These are phyloP conservation scores for Zygosaccharomyces kombuchaensis DNA, from an alignment of 805 yeast genomes.

Conservation along the genomic window DNA sequence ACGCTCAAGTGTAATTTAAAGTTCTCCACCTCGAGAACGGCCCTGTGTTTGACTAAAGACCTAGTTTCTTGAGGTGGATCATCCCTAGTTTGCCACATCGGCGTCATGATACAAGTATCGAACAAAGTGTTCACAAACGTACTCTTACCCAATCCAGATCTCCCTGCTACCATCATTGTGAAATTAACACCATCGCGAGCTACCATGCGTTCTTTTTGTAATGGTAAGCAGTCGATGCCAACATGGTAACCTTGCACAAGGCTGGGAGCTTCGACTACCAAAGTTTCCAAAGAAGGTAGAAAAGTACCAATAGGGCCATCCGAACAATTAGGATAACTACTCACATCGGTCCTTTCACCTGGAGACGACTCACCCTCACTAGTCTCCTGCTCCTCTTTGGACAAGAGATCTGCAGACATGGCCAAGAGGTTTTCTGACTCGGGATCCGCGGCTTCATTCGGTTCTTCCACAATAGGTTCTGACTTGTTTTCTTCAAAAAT, in stretches of 20 bases:
- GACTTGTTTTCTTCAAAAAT: not conserved
- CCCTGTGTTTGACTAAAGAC: slow-evolving; percentile 36
- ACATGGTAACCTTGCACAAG: slow-evolving; percentile 9
- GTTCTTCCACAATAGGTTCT: not conserved
- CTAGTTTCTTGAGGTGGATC: slow-evolving; percentile 30
- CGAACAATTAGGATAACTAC: not conserved
- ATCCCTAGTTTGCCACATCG: slow-evolving; percentile 40
- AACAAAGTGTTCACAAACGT: slow-evolving; percentile 79
- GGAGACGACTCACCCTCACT: not conserved
- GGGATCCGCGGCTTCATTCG: not conserved
- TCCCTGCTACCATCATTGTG: slow-evolving; percentile 83
- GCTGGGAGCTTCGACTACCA: slow-evolving; percentile 1
- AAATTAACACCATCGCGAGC: slow-evolving; percentile 63
- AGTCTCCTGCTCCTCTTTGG: not conserved
- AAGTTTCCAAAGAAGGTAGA: slow-evolving; percentile 3
- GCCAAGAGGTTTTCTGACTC: not conserved
- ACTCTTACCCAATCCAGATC: slow-evolving; percentile 79
- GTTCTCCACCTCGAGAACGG: slow-evolving; percentile 55
- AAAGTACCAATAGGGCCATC: not conserved
- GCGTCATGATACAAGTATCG: slow-evolving; percentile 43
- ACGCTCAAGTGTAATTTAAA: slow-evolving; percentile 57
- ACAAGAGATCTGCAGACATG: not conserved
- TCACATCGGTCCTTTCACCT: slow-evolving; percentile 1
- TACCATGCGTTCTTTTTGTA: slow-evolving; percentile 29
- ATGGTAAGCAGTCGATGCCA: slow-evolving; percentile 31